phyloP scores from a whole-genome alignment of 2,329 filamentous ascomycete genomes.

The Xylariaceae sp. region DNA sequence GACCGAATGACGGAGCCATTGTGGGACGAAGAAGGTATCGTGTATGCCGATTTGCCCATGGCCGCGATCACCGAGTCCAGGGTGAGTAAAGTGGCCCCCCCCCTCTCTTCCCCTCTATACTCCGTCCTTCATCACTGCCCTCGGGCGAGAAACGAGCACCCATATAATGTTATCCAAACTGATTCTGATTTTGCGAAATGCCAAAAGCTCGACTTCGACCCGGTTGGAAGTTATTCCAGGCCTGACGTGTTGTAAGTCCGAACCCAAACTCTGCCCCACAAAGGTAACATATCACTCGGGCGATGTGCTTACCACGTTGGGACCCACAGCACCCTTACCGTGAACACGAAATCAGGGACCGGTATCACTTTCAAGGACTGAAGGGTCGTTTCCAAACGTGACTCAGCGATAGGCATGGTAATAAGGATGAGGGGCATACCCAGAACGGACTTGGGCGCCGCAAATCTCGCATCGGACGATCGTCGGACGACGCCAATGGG shows the following conservation, averaged over 20 bases:
- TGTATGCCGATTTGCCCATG: constrained; percentile 34
- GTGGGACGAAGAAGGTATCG: constrained; percentile 36
- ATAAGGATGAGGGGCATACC: not conserved
- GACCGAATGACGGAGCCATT: constrained; percentile 35
- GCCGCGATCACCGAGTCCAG: constrained; percentile 34
- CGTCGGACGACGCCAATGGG: not conserved
- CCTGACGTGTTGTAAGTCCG: constrained; percentile 38
- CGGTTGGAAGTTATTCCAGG: constrained; percentile 37
- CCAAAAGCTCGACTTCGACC: constrained; percentile 37
- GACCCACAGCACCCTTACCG: constrained; percentile 23
- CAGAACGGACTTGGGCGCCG: not conserved
- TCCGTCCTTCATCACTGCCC: not conserved
- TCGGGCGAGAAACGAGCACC: not conserved
- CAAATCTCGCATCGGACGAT: not conserved
- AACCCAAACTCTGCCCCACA: not conserved
- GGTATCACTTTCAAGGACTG: constrained; percentile 26
- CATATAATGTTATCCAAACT: not conserved
- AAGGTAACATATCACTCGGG: not conserved
- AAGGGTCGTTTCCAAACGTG: not conserved
- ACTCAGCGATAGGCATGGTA: not conserved
- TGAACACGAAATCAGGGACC: constrained; percentile 31
- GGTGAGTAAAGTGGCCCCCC: constrained; percentile 23
- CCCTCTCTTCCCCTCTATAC: not conserved
- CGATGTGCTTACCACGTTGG: constrained; percentile 4
- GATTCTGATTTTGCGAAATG: not conserved